These are phyloP conservation scores for Fusarium tjaetaba DNA, from an alignment of 2,329 filamentous ascomycete genomes.

Conservation along the genomic window DNA sequence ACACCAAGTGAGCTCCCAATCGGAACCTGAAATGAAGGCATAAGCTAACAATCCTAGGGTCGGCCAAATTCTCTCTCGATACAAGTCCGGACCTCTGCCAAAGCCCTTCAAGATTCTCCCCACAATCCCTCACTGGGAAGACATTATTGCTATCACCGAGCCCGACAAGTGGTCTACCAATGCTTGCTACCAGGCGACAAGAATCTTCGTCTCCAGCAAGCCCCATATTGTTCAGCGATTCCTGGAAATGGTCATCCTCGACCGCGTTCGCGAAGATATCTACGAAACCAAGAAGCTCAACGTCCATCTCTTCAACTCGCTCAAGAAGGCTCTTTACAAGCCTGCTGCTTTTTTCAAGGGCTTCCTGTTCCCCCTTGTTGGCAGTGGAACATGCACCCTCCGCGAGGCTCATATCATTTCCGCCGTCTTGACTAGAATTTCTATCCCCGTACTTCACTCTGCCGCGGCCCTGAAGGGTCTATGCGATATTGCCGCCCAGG, in stretches of 20 bases:
- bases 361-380: slow-evolving; percentile 89
- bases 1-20: slow-evolving; percentile 73
- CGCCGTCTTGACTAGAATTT: slow-evolving; percentile 84
- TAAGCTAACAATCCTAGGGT: slow-evolving; percentile 62
- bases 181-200: slow-evolving; percentile 85
- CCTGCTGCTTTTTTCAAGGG: slow-evolving; percentile 97
- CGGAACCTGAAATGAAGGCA: too few relatives aligned
- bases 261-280: slow-evolving; percentile 93
- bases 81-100: slow-evolving; percentile 94
- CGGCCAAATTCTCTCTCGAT: slow-evolving; percentile 87
- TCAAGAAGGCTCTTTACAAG: slow-evolving; percentile 94
- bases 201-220: slow-evolving; percentile 89
- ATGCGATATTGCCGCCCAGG: slow-evolving; percentile 93
- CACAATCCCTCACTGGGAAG: slow-evolving; percentile 89
- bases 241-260: slow-evolving; percentile 85
- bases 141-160: slow-evolving; percentile 83
- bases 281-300: slow-evolving; percentile 94
- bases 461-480: slow-evolving; percentile 90
- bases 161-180: slow-evolving; percentile 81
- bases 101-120: slow-evolving; percentile 98
- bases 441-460: slow-evolving; percentile 90
- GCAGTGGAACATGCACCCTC: slow-evolving; percentile 86
- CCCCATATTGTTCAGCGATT: slow-evolving; percentile 84
- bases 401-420: slow-evolving; percentile 93
- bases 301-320: slow-evolving; percentile 89